A percentile compares a stretch with the other conserved stretches of the same genome.
Evolutionary conservation across 768 basidiomycete genomes (phyloP).

Genomic region (Tubosaeta sp.): DNA sequence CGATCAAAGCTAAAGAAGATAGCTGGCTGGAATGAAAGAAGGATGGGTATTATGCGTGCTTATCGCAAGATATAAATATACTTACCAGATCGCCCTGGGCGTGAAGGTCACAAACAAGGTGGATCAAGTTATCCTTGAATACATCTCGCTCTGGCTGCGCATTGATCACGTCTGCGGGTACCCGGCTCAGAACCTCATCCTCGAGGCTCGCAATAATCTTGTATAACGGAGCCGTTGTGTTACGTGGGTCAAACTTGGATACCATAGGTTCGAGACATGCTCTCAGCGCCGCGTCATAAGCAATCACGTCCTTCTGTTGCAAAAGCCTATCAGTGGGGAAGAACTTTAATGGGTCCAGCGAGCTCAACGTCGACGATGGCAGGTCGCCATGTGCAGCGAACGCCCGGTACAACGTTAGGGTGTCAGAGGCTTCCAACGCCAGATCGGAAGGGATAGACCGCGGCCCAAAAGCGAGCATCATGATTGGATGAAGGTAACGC

Average conservation of each 20-base stretch:
- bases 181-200: constrained; percentile 31
- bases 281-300: constrained; percentile 56
- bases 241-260: constrained; percentile 32
- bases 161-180: constrained; percentile 27
- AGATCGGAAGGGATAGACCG: constrained; percentile 56
- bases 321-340: constrained; percentile 42
- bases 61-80: neutral
- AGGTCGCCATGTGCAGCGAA: constrained; percentile 32
- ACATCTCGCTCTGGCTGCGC: constrained; percentile 24
- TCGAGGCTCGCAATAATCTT: constrained; percentile 39
- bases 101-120: constrained; percentile 57
- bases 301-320: constrained; percentile 56
- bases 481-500: constrained; percentile 61
- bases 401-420: constrained; percentile 47
- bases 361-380: constrained; percentile 11
- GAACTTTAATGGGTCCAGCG: constrained; percentile 42
- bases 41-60: too few relatives aligned
- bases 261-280: constrained; percentile 36
- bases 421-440: constrained; percentile 57
- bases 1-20: constrained; percentile 69
- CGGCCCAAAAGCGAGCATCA: constrained; percentile 51
- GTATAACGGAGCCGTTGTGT: constrained; percentile 31
- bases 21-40: constrained; percentile 43
- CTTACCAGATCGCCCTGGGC: constrained; percentile 50
- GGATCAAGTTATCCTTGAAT: constrained; percentile 45